A percentile compares a stretch with the other conserved stretches of the same genome.
These are phyloP conservation scores for bread wheat (Triticum aestivum) DNA, from an alignment of 176 grass and related monocot species.

Conservation along the genomic window DNA sequence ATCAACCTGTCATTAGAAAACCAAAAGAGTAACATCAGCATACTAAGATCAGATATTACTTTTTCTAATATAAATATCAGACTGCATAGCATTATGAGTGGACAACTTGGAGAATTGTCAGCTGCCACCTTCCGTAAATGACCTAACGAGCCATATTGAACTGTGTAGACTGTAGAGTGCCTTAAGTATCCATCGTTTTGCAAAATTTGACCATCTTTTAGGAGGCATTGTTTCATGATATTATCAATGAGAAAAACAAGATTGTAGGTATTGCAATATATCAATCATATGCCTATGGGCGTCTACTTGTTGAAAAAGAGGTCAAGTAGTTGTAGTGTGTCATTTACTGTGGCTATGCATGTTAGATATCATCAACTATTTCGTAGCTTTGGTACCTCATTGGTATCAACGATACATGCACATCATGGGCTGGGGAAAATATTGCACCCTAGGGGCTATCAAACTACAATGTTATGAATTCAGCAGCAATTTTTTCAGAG, in stretches of 20 bases:
- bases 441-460: not conserved
- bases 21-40: slow-evolving; percentile 2
- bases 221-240: not conserved
- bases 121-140: not conserved
- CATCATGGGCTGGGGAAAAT: not conserved
- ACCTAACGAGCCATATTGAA: not conserved
- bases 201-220: not conserved
- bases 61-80: not conserved
- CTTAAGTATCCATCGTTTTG: not conserved
- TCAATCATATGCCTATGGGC: not conserved
- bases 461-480: slow-evolving; percentile 19
- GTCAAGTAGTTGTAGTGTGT: not conserved
- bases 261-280: not conserved
- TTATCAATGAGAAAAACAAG: not conserved
- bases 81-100: not conserved
- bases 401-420: not conserved
- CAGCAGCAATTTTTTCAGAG: not conserved
- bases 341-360: not conserved
- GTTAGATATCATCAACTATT: not conserved
- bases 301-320: not conserved
- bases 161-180: not conserved
- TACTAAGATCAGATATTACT: not conserved
- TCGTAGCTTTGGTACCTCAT: not conserved
- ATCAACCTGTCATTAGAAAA: slow-evolving; percentile 64
- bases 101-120: not conserved